phyloP scores from a whole-genome alignment of 768 basidiomycete species.

The Gyrodon lividus region DNA sequence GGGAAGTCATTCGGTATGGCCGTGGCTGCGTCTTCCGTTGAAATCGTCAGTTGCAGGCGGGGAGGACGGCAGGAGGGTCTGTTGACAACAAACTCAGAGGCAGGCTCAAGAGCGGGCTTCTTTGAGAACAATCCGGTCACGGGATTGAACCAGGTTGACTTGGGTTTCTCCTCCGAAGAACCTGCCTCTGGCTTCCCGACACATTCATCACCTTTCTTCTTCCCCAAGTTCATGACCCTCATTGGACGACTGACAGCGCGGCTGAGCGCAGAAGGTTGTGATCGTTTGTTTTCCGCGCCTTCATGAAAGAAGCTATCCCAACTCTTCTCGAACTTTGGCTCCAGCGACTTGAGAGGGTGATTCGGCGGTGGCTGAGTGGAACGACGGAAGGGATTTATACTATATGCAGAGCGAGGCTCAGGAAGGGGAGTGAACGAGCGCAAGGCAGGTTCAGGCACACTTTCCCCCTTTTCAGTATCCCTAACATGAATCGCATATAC shows the following conservation, averaged over 20 bases:
- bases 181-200: slow-evolving; percentile 10
- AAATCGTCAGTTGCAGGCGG: slow-evolving; percentile 42
- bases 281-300: slow-evolving; percentile 15
- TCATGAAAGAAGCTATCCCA: slow-evolving; percentile 46
- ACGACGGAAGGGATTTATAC: slow-evolving; percentile 37
- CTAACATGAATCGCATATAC: slow-evolving; percentile 16
- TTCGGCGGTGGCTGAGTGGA: slow-evolving; percentile 32
- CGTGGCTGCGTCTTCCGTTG: slow-evolving; percentile 39
- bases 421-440: slow-evolving; percentile 54
- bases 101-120: slow-evolving; percentile 14
- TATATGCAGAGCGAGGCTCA: slow-evolving; percentile 30
- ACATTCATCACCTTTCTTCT: slow-evolving; percentile 38
- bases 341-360: slow-evolving; percentile 26
- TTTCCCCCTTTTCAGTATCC: slow-evolving; percentile 26
- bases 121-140: slow-evolving; percentile 31
- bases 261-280: slow-evolving; percentile 24
- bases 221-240: slow-evolving; percentile 46
- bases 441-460: slow-evolving; percentile 27
- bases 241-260: slow-evolving; percentile 32
- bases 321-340: slow-evolving; percentile 38
- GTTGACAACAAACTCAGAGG: slow-evolving; percentile 21
- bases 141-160: slow-evolving; percentile 37
- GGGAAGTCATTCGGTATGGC: slow-evolving; percentile 27
- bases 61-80: slow-evolving; percentile 15
- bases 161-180: slow-evolving; percentile 28